Percentiles rank a stretch among this genome's conserved stretches.
Evolutionary conservation across 768 basidiomycete species (phyloP).

Genomic region (Leucocoprinus birnbaumii): DNA sequence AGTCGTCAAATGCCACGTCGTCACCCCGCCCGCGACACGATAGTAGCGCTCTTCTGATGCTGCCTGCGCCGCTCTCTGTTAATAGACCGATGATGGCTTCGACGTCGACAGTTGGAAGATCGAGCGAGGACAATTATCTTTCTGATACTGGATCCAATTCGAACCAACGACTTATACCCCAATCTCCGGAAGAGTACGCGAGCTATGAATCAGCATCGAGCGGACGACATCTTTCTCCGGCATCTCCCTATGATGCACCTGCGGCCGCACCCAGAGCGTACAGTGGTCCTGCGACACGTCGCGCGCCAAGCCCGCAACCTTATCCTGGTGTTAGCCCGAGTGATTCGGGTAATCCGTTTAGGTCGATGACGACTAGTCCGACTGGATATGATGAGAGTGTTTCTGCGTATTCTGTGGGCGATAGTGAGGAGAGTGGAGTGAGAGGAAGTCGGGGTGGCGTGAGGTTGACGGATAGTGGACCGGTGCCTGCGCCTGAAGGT

Average conservation of each 20-base stretch:
- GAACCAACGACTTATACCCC: slow-evolving; percentile 41
- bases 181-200: slow-evolving; percentile 30
- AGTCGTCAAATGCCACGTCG: slow-evolving; percentile 44
- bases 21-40: slow-evolving; percentile 60
- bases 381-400: slow-evolving; percentile 35
- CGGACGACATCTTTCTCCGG: slow-evolving; percentile 29
- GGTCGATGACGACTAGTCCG: slow-evolving; percentile 39
- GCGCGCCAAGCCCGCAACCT: slow-evolving; percentile 23
- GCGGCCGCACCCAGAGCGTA: slow-evolving; percentile 8
- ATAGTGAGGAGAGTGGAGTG: slow-evolving; percentile 21
- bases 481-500: slow-evolving; percentile 73
- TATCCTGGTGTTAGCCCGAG: slow-evolving; percentile 29
- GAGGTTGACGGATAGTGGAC: slow-evolving; percentile 78
- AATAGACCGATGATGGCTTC: slow-evolving; percentile 52
- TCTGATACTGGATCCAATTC: slow-evolving; percentile 39
- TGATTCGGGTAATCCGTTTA: slow-evolving; percentile 59
- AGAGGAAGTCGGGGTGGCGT: slow-evolving; percentile 54
- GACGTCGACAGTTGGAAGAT: slow-evolving; percentile 41
- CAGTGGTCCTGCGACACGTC: slow-evolving; percentile 18
- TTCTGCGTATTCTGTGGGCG: slow-evolving; percentile 29
- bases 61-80: slow-evolving; percentile 71
- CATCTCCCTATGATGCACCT: slow-evolving; percentile 23
- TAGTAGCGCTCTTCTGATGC: slow-evolving; percentile 67
- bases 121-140: slow-evolving; percentile 46
- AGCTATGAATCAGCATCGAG: slow-evolving; percentile 34